Base-by-base conservation (phyloP, 495 filamentous ascomycete species). In the Emericellopsis terricola region DNA sequence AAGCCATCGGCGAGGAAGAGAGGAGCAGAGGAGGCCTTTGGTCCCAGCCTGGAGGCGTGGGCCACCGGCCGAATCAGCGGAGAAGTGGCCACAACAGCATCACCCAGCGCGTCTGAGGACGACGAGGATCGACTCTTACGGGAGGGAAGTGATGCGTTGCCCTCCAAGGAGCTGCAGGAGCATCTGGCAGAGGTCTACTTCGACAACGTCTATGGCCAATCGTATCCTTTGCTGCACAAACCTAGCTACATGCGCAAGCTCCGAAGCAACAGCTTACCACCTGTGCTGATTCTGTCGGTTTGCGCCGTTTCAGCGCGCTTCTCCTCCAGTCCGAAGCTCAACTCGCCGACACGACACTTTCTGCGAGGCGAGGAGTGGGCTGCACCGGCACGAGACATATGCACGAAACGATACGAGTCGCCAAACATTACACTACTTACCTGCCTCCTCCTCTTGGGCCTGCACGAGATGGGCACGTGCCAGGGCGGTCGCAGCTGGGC, bases 391-490 rank as follows among this genome's bases (percentile, higher is more conserved):
- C 71, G 84, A 27, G 76, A 82, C 33, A 89, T 94, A 39, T 71
- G 85, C 21, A 59, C 85, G 26, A 80, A 73, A 44, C 68, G 82
- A 36, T 94, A 92, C 44, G 86, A 94, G 52, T 81, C 82, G 52
- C 87, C 89, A 0, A 97, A 93, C 45, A 92, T 97, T 34, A 94
- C 86, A 2, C 93, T 89, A 18, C 57, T 97, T 19, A 92, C 84
- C 10, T 84, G 84, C 15, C 73, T 92, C 35, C 46, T 94, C 13
- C 70, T 96, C 11, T 64, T 97, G 30, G 84, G 86, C 10, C 59
- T 97, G 31, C 89, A 97, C 47, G 86, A 93, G 46, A 94, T 97
- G 44, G 89, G 89, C 19, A 94, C 89, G 28, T 94, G 89, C 49
- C 86, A 94, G 50, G 89, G 89, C 39, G 87, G 89, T 8, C 68